Base-by-base conservation (phyloP, 2,329 filamentous ascomycete genomes). In the Fusarium metavorans region DNA sequence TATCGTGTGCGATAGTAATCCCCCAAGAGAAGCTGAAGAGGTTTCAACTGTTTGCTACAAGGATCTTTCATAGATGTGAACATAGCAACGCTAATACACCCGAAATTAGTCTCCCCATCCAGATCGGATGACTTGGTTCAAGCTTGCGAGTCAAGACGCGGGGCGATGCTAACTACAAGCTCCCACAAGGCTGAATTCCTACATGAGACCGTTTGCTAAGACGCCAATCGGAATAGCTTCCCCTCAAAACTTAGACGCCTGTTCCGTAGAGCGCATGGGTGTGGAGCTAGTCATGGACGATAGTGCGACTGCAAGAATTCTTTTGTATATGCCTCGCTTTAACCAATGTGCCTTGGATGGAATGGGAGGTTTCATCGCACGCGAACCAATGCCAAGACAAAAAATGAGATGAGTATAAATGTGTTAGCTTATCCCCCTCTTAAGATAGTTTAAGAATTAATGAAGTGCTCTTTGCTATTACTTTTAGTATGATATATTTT, bases 381-480 rank as follows among this genome's bases (percentile, higher is more conserved):
- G 4, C 10, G 3, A n/a, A 13, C 18, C 1, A 4, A 32, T 9
- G 4, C 10, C 2, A 10, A 32, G 30, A 10, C 1, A 11, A 32
- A 32, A 32, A 32, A 3, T 13, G 27, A 34, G 32, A 34, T 13
- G 32, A 34, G 32, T 13, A 34, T 34, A 13, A 34, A 13, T 13
- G 13, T 34, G 11, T 34, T 34, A 34, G 32, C 32, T 13, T 1
- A 34, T 13, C 27, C 27, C 27, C 27, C 27, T 30, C 27, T 30
- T 30, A 9, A 30, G 1, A 30, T 30, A 30, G 27, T 30, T 30
- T 9, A 30, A 30, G 2, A 30, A 30, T 9, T 9, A 7, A 30
- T 30, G 27, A 30, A 30, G 27, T 30, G 27, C 27, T 30, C 1
- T 30, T 9, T 8, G 27, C 6, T 9, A 9, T 30, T 9, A 30